These are phyloP conservation scores for Candida sphagnicola DNA, from an alignment of 805 yeast genomes.

Conservation along the genomic window DNA sequence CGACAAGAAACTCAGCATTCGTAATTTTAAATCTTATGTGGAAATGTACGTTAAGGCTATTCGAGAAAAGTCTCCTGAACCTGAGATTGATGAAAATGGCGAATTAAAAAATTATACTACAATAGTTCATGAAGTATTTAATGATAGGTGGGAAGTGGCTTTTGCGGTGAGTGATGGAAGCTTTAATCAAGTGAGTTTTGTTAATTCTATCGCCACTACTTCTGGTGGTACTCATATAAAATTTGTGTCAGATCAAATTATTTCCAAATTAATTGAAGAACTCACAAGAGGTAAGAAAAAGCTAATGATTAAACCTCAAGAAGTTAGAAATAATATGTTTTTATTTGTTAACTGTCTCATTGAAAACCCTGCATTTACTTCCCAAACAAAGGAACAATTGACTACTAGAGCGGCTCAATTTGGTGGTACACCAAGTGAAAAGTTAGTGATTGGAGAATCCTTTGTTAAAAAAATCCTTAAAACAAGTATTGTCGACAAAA, in stretches of 20 bases:
- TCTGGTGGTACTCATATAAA: constrained; percentile 96
- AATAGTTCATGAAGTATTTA: constrained; percentile 74
- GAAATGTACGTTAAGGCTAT: constrained; percentile 85
- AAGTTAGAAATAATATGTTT: constrained; percentile 86
- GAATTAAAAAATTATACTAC: constrained; percentile 33
- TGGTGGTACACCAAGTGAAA: constrained; percentile 61
- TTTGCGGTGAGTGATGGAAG: constrained; percentile 88
- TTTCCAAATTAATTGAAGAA: constrained; percentile 67
- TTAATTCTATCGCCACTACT: constrained; percentile 95
- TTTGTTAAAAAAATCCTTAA: constrained; percentile 67
- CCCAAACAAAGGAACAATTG: constrained; percentile 94
- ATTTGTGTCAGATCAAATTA: constrained; percentile 78
- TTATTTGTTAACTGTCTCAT: constrained; percentile 86
- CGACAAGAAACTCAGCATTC: constrained; percentile 64
- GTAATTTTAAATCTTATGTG: constrained; percentile 80
- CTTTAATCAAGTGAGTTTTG: constrained; percentile 94
- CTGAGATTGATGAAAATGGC: constrained; percentile 22
- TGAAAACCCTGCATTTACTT: constrained; percentile 95
- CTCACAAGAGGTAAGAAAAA: constrained; percentile 56
- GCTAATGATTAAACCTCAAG: constrained; percentile 79
- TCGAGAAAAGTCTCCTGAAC: constrained; percentile 43
- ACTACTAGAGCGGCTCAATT: constrained; percentile 86
- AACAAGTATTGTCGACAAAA: constrained; percentile 68
- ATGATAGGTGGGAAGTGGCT: constrained; percentile 94
- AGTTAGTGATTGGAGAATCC: constrained; percentile 68